A percentile compares a stretch with the other conserved stretches of the same genome.
Conservation (phyloP, 2,329 filamentous ascomycete genomes). For the Pseudogymnoascus verrucosus region DNA sequence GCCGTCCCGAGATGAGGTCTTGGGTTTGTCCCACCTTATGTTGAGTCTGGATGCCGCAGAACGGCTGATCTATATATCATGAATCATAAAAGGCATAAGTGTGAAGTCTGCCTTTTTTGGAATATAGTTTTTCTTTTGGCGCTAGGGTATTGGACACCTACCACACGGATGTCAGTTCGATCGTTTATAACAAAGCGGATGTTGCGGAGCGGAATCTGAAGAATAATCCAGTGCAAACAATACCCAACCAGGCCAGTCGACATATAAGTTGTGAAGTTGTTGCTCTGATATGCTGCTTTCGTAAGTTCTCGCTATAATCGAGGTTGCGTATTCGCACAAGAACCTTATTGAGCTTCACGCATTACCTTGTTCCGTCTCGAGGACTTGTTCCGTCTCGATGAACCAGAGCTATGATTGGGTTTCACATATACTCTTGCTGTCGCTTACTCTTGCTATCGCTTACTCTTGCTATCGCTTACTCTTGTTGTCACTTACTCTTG, state of each 20-base stretch:
- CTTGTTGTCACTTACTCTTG: background rate
- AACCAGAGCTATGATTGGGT: background rate
- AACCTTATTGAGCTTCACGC: background rate
- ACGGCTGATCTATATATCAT: background rate
- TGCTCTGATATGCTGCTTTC: background rate
- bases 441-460: background rate
- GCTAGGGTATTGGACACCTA: background rate
- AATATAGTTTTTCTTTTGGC: background rate
- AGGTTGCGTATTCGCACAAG: background rate
- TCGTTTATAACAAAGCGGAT: background rate
- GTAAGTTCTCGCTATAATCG: background rate
- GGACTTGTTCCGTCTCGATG: background rate
- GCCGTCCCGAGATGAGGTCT: background rate
- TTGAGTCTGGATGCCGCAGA: background rate
- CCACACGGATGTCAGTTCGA: background rate
- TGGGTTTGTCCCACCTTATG: background rate
- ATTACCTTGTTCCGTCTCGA: background rate
- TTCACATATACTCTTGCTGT: background rate
- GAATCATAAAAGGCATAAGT: background rate
- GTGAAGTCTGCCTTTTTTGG: background rate
- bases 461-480: background rate
- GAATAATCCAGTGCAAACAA: background rate
- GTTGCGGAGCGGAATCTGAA: background rate
- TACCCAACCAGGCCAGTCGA: background rate
- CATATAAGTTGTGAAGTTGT: background rate